Evolutionary conservation across 1,284 basidiomycete species (phyloP).

Genomic region (Calocybe gambosa): DNA sequence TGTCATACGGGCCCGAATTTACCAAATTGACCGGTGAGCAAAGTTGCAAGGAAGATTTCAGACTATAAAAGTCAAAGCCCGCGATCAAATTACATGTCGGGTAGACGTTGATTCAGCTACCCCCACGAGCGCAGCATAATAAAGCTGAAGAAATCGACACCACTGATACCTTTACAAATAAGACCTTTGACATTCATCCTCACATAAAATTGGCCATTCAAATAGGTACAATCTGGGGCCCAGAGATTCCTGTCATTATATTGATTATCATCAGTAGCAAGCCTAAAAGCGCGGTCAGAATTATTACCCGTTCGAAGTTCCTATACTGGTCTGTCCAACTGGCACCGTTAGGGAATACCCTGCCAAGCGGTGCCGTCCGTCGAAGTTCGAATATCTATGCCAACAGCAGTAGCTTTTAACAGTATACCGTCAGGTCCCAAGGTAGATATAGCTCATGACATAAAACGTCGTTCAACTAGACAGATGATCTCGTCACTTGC

Average conservation of each 20-base stretch:
- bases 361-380: slow-evolving; percentile 45
- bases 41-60: slow-evolving; percentile 45
- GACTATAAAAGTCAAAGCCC: slow-evolving; percentile 12
- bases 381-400: slow-evolving; percentile 48
- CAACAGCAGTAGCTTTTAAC: slow-evolving; percentile 36
- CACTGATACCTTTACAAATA: neutral
- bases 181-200: no score
- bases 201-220: slow-evolving; percentile 40
- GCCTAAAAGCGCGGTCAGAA: neutral
- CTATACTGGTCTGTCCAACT: slow-evolving; percentile 44
- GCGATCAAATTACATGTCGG: neutral
- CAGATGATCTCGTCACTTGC: no score
- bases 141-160: slow-evolving; percentile 25
- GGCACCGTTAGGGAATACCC: slow-evolving; percentile 45
- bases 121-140: slow-evolving; percentile 33
- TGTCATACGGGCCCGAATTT: slow-evolving; percentile 19
- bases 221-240: slow-evolving; percentile 49
- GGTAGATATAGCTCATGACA: slow-evolving; percentile 10
- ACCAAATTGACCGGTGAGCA: slow-evolving; percentile 38
- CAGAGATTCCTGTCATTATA: slow-evolving; percentile 31
- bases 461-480: neutral
- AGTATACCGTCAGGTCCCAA: neutral
- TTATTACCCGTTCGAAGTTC: slow-evolving; percentile 39
- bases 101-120: slow-evolving; percentile 26
- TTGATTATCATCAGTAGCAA: neutral